Conservation (phyloP, 352 stramenopile species). For the Phytophthora tubulina region DNA sequence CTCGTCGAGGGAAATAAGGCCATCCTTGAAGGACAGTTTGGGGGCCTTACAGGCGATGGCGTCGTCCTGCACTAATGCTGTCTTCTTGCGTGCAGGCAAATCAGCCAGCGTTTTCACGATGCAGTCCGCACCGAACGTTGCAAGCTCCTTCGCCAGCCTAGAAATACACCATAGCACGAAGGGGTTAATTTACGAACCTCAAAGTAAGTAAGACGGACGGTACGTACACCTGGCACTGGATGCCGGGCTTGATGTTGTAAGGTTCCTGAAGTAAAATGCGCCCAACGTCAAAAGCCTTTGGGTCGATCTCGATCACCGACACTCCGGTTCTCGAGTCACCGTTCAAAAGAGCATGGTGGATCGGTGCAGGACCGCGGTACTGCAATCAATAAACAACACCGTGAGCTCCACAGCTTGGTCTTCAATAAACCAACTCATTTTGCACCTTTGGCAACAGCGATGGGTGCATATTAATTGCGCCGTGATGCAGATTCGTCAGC, state of each 20-base stretch:
- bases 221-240: slow-evolving; percentile 62
- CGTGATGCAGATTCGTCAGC: slow-evolving; percentile 66
- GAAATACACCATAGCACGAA: slow-evolving; percentile 1
- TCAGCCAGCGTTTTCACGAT: slow-evolving; percentile 74
- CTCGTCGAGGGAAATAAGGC: slow-evolving; percentile 61
- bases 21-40: slow-evolving; percentile 73
- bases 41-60: slow-evolving; percentile 63
- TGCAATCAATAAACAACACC: slow-evolving; percentile 20
- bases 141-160: slow-evolving; percentile 63
- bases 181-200: background rate
- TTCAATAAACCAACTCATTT: background rate
- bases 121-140: slow-evolving; percentile 64
- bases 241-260: slow-evolving; percentile 53
- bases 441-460: slow-evolving; percentile 82
- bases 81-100: slow-evolving; percentile 56
- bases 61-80: slow-evolving; percentile 67
- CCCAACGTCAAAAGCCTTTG: slow-evolving; percentile 82
- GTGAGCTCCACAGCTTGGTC: slow-evolving; percentile 2
- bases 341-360: slow-evolving; percentile 88
- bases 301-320: slow-evolving; percentile 91
- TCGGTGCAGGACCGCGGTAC: slow-evolving; percentile 87
- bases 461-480: slow-evolving; percentile 91
- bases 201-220: background rate
- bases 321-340: slow-evolving; percentile 80
- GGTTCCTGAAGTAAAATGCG: slow-evolving; percentile 73